Evolutionary conservation across 1,284 basidiomycete species (phyloP).

Genomic region (Pseudozyma thailandica): DNA sequence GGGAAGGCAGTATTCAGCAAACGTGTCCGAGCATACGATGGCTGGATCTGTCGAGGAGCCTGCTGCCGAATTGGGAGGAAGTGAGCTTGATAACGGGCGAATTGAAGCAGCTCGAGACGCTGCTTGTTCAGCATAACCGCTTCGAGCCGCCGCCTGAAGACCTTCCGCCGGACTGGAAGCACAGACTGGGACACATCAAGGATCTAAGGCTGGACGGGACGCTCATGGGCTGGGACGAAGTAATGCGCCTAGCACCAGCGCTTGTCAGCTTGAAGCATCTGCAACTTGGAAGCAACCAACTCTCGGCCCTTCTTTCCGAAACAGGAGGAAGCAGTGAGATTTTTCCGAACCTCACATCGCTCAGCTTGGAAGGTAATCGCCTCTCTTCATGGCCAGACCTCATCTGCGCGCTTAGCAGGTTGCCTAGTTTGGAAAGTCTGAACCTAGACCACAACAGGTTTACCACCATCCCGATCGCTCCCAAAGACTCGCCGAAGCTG

Average conservation of each 20-base stretch:
- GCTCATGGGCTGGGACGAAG: conserved; percentile 76
- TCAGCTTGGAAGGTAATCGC: conserved; percentile 82
- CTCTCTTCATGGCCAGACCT: conserved; percentile 75
- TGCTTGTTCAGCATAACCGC: conserved; percentile 73
- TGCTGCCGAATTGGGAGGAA: conserved; percentile 79
- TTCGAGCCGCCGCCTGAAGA: conserved; percentile 57
- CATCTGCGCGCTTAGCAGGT: conserved; percentile 71
- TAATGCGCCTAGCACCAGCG: conserved; percentile 70
- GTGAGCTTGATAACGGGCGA: conserved; percentile 77
- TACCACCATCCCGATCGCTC: conserved; percentile 70
- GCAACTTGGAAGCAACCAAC: conserved; percentile 81
- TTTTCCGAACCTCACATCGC: conserved; percentile 70
- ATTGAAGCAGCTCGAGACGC: conserved; percentile 75
- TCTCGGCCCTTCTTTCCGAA: conserved; percentile 62
- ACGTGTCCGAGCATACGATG: conserved; percentile 79
- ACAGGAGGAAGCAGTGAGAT: background rate
- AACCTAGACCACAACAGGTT: conserved; percentile 78
- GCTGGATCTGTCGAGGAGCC: conserved; percentile 83
- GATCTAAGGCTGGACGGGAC: conserved; percentile 83
- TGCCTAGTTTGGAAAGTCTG: conserved; percentile 75
- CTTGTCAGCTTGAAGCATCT: conserved; percentile 76
- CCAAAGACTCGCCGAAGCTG: conserved; percentile 60
- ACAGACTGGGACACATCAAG: conserved; percentile 73
- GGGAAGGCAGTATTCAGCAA: conserved; percentile 72
- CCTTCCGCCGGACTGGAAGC: conserved; percentile 39